Base-by-base conservation (phyloP, 306 rosid species). In the Quercus alba region DNA sequence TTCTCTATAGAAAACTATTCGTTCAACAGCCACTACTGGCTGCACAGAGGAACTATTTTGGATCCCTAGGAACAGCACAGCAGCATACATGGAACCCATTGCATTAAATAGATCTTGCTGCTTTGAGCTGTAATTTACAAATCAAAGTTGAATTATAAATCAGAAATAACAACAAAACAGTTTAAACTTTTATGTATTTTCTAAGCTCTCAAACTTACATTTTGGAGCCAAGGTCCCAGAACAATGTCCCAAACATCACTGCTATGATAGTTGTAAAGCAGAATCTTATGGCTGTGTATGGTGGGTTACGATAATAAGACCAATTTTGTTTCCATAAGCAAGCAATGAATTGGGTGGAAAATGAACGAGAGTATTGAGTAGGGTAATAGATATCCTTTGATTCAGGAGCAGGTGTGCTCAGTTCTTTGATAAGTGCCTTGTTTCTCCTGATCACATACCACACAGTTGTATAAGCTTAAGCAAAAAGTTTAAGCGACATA, bases 1-100 rank as follows among this genome's bases (percentile, higher is more conserved):
- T 88, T 94, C 98, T 75, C 97, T 82, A 49, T 94, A 94, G 78
- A 90, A 94, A 73, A 86, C 95, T 5, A 91, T 81, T 88, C 98
- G 89, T 88, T 92, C 98, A 70, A 92, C 66, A 3, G 88, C 77
- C 18, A 94, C 91, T n/a, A 94, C 91, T 5, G 96, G 94, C 62
- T 89, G 97, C 52, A 94, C 96, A 7, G 94, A 62, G 10, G 84
- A 13, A 33, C 92, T 76, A 85, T 92, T 90, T 72, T 88, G 93
- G 33, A 88, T 1, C 52, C 98, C 98, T 3, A 92, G 67, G 84
- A 90, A 92, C 55, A 92, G 84, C 76, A 86, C 80, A 19, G 94
- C 91, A 18, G 82, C 73, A 62, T 85, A 92, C 91, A 94, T 90
- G 4, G 93, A 90, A 26, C 97, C 98, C 78, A 94, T 82, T 7